These are phyloP conservation scores for Pythium folliculosum DNA, from an alignment of 352 stramenopile species.

Conservation along the genomic window DNA sequence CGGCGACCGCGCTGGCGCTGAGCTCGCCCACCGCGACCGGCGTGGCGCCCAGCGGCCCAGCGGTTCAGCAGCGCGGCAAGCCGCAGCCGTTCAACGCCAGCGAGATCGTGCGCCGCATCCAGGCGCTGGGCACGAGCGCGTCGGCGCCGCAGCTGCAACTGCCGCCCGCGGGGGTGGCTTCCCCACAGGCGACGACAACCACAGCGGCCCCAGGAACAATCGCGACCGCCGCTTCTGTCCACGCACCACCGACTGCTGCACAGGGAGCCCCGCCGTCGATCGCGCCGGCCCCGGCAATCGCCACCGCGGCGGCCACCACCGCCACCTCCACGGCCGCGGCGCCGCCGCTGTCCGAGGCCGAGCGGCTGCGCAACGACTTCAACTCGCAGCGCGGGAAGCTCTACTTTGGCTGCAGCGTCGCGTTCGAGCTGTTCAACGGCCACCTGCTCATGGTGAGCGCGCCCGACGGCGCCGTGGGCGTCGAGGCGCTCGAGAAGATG, in stretches of 20 bases:
- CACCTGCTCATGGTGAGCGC: slow-evolving; percentile 71
- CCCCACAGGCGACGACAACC: not conserved
- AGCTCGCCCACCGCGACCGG: not conserved
- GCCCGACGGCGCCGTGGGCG: slow-evolving; percentile 59
- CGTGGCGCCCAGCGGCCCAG: too few relatives aligned
- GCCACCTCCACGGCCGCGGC: not conserved
- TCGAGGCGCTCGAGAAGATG: slow-evolving; percentile 64
- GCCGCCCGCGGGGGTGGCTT: slow-evolving; percentile 9
- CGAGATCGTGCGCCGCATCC: slow-evolving; percentile 58
- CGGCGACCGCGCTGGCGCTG: too few relatives aligned
- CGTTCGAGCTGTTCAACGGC: slow-evolving; percentile 74
- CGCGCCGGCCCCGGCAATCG: too few relatives aligned
- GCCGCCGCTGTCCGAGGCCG: slow-evolving; percentile 36
- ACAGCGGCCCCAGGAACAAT: not conserved
- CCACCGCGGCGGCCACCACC: not conserved
- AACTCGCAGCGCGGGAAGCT: slow-evolving; percentile 62
- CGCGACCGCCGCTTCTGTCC: not conserved
- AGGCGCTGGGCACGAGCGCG: slow-evolving; percentile 48
- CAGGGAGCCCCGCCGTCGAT: not conserved
- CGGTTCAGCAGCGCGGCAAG: not conserved
- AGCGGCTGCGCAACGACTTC: slow-evolving; percentile 73
- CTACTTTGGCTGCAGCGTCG: slow-evolving; percentile 70
- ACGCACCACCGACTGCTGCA: too few relatives aligned
- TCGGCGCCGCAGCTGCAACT: slow-evolving; percentile 35
- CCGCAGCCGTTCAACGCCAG: slow-evolving; percentile 32